Evolutionary conservation across 202 grass and related monocot genomes (phyloP).

Genomic region (Musa balbisiana): DNA sequence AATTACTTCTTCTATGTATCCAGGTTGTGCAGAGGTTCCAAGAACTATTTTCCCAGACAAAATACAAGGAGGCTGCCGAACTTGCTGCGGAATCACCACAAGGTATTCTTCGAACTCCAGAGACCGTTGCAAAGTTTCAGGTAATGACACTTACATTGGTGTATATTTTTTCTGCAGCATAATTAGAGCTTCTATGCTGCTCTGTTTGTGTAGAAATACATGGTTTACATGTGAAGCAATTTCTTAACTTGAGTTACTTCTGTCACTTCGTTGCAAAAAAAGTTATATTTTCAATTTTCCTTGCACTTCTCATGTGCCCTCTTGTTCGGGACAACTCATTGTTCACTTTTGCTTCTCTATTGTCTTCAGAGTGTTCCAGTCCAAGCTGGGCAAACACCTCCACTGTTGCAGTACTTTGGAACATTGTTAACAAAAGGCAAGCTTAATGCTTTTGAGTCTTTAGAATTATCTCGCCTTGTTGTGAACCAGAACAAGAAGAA

Average conservation of each 20-base stretch:
- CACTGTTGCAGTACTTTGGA: conserved; percentile 87
- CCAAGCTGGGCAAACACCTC: conserved; percentile 90
- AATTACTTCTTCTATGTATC: conserved; percentile 17
- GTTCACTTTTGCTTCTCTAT: not conserved
- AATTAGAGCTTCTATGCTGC: not conserved
- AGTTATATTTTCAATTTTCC: not conserved
- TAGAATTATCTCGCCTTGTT: conserved; percentile 82
- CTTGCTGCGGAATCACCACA: conserved; percentile 89
- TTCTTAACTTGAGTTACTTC: not conserved
- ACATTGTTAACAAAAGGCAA: conserved; percentile 77
- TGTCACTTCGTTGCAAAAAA: not conserved
- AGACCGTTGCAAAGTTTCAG: conserved; percentile 94
- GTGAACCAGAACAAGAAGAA: conserved; percentile 99
- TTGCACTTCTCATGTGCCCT: not conserved
- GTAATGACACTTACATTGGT: conserved; percentile 29
- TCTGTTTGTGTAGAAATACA: not conserved
- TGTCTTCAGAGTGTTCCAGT: conserved; percentile 83
- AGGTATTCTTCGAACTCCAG: conserved; percentile 76
- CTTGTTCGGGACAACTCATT: not conserved
- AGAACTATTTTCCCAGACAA: conserved; percentile 83
- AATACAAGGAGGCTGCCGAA: conserved; percentile 95
- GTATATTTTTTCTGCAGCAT: conserved; percentile 3
- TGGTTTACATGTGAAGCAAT: not conserved
- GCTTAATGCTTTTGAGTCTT: conserved; percentile 80
- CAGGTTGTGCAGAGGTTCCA: conserved; percentile 97